Evolutionary conservation across 495 filamentous ascomycete genomes (phyloP).

Genomic region (Bacidia gigantensis): DNA sequence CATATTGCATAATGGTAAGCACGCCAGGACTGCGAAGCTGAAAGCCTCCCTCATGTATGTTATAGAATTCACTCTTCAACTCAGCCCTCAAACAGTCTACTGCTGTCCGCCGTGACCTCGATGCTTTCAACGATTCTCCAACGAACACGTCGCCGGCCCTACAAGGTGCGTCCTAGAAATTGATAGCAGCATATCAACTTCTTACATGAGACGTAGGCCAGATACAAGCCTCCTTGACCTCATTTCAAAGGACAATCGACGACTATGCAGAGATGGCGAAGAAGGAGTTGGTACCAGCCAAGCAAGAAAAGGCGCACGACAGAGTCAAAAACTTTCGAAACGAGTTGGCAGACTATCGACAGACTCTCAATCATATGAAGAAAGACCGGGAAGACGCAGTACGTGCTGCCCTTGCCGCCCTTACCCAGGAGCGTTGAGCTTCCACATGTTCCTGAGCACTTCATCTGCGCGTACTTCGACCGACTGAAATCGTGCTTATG

Average conservation of each 20-base stretch:
- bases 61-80: constrained; percentile 84
- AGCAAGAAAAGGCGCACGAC: constrained; percentile 81
- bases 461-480: background rate
- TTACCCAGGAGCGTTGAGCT: background rate
- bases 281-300: constrained; percentile 71
- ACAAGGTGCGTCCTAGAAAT: constrained; percentile 34
- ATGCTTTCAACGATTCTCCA: constrained; percentile 51
- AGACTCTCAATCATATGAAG: constrained; percentile 64
- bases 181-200: constrained; percentile 18
- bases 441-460: background rate
- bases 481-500: background rate
- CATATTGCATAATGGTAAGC: constrained; percentile 5
- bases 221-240: constrained; percentile 74
- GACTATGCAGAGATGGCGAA: constrained; percentile 79
- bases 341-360: constrained; percentile 66
- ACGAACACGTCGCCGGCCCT: constrained; percentile 48
- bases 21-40: too few species aligned
- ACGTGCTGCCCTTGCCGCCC: constrained; percentile 18
- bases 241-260: constrained; percentile 82
- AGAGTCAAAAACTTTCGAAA: constrained; percentile 72
- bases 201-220: constrained; percentile 41
- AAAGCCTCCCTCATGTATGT: too few species aligned
- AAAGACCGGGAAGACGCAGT: constrained; percentile 59
- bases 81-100: constrained; percentile 88
- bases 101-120: constrained; percentile 72